Percentiles rank a stretch among this genome's conserved stretches.
Conservation (phyloP, 768 basidiomycete genomes). For the Lactarius evosmus region DNA sequence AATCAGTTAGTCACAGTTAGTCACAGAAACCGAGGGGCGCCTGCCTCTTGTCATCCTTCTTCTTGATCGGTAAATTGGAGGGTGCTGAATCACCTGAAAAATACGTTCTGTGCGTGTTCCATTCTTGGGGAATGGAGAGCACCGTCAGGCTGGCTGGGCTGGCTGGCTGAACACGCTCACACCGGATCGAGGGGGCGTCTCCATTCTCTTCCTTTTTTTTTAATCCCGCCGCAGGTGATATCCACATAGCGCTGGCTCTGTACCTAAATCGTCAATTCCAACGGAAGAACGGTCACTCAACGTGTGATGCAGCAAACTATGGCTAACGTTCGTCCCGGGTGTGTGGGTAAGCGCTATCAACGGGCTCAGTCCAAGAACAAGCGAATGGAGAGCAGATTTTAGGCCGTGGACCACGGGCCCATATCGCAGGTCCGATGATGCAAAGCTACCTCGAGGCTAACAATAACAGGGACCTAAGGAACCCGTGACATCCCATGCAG, state of each 20-base stretch:
- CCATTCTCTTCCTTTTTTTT: neutral
- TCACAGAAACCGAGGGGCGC: neutral
- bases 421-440: neutral
- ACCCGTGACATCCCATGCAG: neutral
- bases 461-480: neutral
- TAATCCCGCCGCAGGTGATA: neutral
- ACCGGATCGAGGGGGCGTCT: neutral
- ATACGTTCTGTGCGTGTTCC: neutral
- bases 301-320: neutral
- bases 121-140: neutral
- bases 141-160: neutral
- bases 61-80: neutral
- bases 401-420: conserved; percentile 7
- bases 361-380: neutral
- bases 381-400: neutral
- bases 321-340: conserved; percentile 13
- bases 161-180: neutral
- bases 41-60: neutral
- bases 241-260: neutral
- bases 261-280: neutral
- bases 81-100: neutral
- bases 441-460: neutral
- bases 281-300: neutral
- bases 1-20: conserved; percentile 5
- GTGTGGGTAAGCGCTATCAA: conserved; percentile 11